Evolutionary conservation across 2,329 filamentous ascomycete genomes (phyloP).

Genomic region (Trichoderma lentiforme): DNA sequence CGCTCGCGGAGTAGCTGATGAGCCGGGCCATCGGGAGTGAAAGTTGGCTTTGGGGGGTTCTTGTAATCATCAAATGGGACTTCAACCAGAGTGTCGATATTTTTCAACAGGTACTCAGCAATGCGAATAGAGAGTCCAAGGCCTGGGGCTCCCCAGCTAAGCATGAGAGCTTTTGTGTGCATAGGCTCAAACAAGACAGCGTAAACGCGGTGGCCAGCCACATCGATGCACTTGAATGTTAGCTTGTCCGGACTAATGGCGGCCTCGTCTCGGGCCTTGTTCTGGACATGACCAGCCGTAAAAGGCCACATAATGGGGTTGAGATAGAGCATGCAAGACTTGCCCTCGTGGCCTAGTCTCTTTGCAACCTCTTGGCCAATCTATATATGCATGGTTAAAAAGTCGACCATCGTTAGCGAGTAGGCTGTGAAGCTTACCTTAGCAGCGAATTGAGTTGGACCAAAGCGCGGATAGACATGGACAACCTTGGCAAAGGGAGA

Average conservation of each 20-base stretch:
- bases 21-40: slow-evolving; percentile 36
- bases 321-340: slow-evolving; percentile 31
- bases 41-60: slow-evolving; percentile 34
- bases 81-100: slow-evolving; percentile 35
- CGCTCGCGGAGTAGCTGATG: slow-evolving; percentile 40
- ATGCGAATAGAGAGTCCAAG: slow-evolving; percentile 45
- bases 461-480: slow-evolving; percentile 47
- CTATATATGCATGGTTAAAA: slow-evolving; percentile 24
- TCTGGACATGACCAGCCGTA: slow-evolving; percentile 32
- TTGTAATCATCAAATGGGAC: slow-evolving; percentile 28
- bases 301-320: slow-evolving; percentile 32
- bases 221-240: slow-evolving; percentile 39
- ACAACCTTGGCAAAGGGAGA: slow-evolving; percentile 34
- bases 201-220: slow-evolving; percentile 42
- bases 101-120: slow-evolving; percentile 41
- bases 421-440: slow-evolving; percentile 28
- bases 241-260: slow-evolving; percentile 36
- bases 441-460: slow-evolving; percentile 37
- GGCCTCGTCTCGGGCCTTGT: slow-evolving; percentile 35
- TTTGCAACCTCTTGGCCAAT: slow-evolving; percentile 37
- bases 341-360: slow-evolving; percentile 28
- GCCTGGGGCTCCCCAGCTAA: slow-evolving; percentile 46
- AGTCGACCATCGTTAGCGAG: not conserved
- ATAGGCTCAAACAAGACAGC: slow-evolving; percentile 39
- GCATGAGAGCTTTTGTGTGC: slow-evolving; percentile 36